Base-by-base conservation (phyloP, 495 filamentous ascomycete species). In the Terfezia boudieri region DNA sequence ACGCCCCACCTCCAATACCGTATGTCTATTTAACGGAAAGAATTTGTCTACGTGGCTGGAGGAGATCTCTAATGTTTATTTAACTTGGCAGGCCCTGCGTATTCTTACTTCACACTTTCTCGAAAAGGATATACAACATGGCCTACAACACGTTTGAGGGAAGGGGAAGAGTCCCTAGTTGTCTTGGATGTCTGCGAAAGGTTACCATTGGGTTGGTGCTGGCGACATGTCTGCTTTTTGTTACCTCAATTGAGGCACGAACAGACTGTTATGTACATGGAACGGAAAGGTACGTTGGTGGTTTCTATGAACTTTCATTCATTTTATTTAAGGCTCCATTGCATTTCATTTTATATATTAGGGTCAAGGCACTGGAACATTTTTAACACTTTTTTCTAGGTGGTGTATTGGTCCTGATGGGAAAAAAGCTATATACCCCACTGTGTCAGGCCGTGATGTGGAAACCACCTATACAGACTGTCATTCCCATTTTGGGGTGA, bases 201-300 rank as follows among this genome's bases (percentile, higher is more conserved):
- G 17, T 20, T 4, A 9, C 41, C 17, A 14, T 46, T 2, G 41
- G 14, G 17, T 14, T 46, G 17, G 41, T 46, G 14, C 17, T 46
- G 12, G 41, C 41, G 17, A 20, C 41, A 14, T 46, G 41, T 20
- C 41, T 46, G 12, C 17, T 46, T 46, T 20, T 46, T 14, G 41
- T 20, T 14, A 14, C 4, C 14, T 14, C 41, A 14, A 4, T 4
- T 14, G 41, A 14, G 12, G 58, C 64, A 49, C 78, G 76, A 55
- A 73, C 71, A 0, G 73, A 66, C 6, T 80, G 77, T 37, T 74
- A 78, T 58, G 54, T 61, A 0, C 74, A 76, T 59, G 73, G 60
- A 2, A 61, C 51, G 48, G 64, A 74, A 53, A 65, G 64, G 74
- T 76, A 63, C 56, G 73, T 56, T 12, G 20, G 20, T 20, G 20